Evolutionary conservation across 192 early-diverging fungal species (phyloP).

Genomic region (Phlyctochytrium planicorne): DNA sequence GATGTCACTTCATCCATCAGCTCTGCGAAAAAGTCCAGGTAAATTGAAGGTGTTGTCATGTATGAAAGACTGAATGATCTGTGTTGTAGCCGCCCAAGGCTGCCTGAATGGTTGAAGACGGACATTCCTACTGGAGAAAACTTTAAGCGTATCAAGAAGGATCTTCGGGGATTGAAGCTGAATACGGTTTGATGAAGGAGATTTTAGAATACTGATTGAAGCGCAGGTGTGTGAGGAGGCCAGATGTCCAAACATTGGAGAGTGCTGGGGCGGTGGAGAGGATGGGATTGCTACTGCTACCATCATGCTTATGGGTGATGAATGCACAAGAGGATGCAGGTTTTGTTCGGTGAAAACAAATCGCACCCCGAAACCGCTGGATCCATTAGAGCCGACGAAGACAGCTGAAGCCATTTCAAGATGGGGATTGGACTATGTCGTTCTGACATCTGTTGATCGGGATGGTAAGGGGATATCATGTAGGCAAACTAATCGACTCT

Average conservation of each 20-base stretch:
- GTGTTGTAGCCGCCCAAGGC: constrained; percentile 27
- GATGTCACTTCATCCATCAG: constrained; percentile 18
- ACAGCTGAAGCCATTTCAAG: constrained; percentile 88
- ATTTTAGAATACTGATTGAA: background rate
- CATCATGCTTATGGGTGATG: constrained; percentile 96
- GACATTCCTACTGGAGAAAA: constrained; percentile 80
- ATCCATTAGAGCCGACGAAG: constrained; percentile 88
- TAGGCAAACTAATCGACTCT: background rate
- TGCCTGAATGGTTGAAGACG: constrained; percentile 95
- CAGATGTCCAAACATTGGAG: constrained; percentile 95
- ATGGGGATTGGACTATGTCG: constrained; percentile 97
- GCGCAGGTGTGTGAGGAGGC: constrained; percentile 90
- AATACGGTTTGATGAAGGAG: constrained; percentile 60
- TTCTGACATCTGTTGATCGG: constrained; percentile 95
- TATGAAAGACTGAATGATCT: constrained; percentile 48
- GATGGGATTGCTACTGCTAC: constrained; percentile 94
- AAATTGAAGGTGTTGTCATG: constrained; percentile 46
- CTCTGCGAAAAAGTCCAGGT: constrained; percentile 21
- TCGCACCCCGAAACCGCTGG: constrained; percentile 76
- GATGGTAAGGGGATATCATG: constrained; percentile 57
- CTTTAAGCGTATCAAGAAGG: constrained; percentile 81
- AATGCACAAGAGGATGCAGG: constrained; percentile 95
- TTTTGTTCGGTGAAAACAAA: constrained; percentile 99
- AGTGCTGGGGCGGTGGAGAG: constrained; percentile 98
- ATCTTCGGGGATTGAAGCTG: constrained; percentile 90